Evolutionary conservation across 352 stramenopile species (phyloP), one percentile per base, ranked within the genome.

Genomic region (Blastocystis sp.): DNA sequence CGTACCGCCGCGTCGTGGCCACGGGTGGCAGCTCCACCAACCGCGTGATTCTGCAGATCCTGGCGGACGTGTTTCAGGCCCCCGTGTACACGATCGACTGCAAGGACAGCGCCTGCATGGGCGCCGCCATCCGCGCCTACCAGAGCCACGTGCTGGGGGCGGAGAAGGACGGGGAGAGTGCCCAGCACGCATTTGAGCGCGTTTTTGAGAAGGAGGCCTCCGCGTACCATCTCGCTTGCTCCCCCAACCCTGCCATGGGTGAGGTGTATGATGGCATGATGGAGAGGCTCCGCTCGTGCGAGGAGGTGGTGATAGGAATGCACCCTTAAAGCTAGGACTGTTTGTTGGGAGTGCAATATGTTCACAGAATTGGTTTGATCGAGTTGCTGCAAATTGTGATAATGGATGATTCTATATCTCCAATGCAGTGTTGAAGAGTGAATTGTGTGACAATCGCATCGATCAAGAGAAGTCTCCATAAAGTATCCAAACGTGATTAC

Each of bases 41-140:
- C 77, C 40, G 21, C 21, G 40, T 40, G 11, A 84, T 84, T 56
- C 40, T 84, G 14, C 62, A 84, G 74, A 77, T 84, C 2, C 28
- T 84, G 21, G 40, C 74, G 40, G 74, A 84, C 45, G 34, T 84
- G 4, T 84, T 84, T 43, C 56, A 84, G 28, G 43, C 43, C 2
- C 43, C 40, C 45, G 74, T 84, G 48, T 84, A 65, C 34, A 84
- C 74, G 19, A 78, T 84, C 28, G 40, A 84, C 40, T 45, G 28
- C n/a, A 84, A 71, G 38, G 74, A 84, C n/a, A 74, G 59, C 45
- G 74, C 74, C 14, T 40, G 34, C 21, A 11, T 84, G 14, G 74
- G 74, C 80, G 74, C 74, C 2, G 74, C 43, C 14, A 74, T 84
- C 77, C 56, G 74, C 17, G 74, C 43, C 21, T 71, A 74, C 48